These are phyloP conservation scores for Vigna hirtella DNA, from an alignment of 306 rosid genomes.

Conservation along the genomic window DNA sequence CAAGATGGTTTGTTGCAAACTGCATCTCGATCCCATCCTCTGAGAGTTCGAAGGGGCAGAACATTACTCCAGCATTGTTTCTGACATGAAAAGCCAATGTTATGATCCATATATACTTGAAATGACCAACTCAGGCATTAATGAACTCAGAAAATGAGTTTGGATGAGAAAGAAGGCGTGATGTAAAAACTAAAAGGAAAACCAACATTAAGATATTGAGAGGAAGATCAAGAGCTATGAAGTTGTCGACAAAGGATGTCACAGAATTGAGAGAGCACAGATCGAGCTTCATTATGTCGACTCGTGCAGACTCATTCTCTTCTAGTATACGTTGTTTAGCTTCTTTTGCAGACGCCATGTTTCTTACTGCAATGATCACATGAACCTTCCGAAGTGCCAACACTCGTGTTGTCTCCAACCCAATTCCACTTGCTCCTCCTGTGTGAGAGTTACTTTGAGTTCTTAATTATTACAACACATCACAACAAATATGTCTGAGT, in stretches of 20 bases:
- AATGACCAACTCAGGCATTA: not conserved
- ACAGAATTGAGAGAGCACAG: constrained; percentile 71
- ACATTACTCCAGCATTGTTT: constrained; percentile 98
- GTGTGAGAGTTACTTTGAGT: not conserved
- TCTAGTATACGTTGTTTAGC: constrained; percentile 60
- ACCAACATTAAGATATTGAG: constrained; percentile 82
- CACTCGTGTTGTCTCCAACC: constrained; percentile 80
- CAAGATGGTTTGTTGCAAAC: constrained; percentile 90
- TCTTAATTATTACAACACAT: not conserved
- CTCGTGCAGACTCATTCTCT: constrained; percentile 57
- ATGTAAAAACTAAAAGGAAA: not conserved
- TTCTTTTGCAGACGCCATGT: constrained; percentile 66
- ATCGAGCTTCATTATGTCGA: constrained; percentile 77
- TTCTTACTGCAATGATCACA: constrained; percentile 79
- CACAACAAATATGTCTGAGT: too few relatives aligned
- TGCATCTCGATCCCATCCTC: constrained; percentile 87
- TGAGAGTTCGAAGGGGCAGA: constrained; percentile 84
- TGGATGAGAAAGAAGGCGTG: not conserved
- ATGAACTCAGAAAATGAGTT: not conserved
- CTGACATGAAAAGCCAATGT: constrained; percentile 51
- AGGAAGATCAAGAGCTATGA: constrained; percentile 78
- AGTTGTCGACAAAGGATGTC: constrained; percentile 62
- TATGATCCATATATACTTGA: not conserved
- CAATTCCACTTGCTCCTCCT: constrained; percentile 99
- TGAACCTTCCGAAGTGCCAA: constrained; percentile 75